Conservation (phyloP, 768 basidiomycete genomes). For the Mycena floridula region DNA sequence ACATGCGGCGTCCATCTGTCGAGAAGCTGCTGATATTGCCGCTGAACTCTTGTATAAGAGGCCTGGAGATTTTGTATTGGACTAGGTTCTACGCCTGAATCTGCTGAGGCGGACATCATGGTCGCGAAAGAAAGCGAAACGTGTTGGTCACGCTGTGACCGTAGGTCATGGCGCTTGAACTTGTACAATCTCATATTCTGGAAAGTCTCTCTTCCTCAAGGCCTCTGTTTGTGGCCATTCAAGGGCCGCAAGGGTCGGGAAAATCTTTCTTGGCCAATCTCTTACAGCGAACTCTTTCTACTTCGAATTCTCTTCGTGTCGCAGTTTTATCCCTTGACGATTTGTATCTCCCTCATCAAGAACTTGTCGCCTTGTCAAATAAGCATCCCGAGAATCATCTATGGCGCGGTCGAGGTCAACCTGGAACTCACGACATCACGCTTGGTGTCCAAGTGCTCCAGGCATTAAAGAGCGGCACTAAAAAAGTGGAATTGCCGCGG, state of each 20-base stretch:
- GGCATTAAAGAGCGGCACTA: conserved; percentile 41
- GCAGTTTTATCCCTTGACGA: conserved; percentile 77
- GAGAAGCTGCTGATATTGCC: conserved; percentile 82
- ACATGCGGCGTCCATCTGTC: conserved; percentile 91
- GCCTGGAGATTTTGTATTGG: conserved; percentile 43
- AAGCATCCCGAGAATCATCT: conserved; percentile 56
- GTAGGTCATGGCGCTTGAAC: no score
- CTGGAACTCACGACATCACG: conserved; percentile 83
- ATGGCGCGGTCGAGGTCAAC: conserved; percentile 81
- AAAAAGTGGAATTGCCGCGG: conserved; percentile 53
- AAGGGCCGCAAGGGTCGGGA: conserved; percentile 93
- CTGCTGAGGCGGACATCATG: conserved; percentile 46
- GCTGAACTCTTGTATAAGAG: conserved; percentile 47
- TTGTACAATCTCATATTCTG: conserved; percentile 32
- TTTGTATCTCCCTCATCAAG: conserved; percentile 73
- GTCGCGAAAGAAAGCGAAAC: not conserved
- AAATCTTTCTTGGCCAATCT: conserved; percentile 76
- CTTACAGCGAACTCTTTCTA: conserved; percentile 37
- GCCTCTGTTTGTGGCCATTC: conserved; percentile 81
- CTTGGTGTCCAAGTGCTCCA: conserved; percentile 53
- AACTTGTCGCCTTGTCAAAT: conserved; percentile 47
- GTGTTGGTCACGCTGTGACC: no score
- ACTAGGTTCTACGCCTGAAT: conserved; percentile 31
- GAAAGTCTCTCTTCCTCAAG: conserved; percentile 22
- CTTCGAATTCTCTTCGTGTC: conserved; percentile 43